A percentile compares a stretch with the other conserved stretches of the same genome.
Evolutionary conservation across 2,329 filamentous ascomycete species (phyloP).

Genomic region (Alternaria viburni): DNA sequence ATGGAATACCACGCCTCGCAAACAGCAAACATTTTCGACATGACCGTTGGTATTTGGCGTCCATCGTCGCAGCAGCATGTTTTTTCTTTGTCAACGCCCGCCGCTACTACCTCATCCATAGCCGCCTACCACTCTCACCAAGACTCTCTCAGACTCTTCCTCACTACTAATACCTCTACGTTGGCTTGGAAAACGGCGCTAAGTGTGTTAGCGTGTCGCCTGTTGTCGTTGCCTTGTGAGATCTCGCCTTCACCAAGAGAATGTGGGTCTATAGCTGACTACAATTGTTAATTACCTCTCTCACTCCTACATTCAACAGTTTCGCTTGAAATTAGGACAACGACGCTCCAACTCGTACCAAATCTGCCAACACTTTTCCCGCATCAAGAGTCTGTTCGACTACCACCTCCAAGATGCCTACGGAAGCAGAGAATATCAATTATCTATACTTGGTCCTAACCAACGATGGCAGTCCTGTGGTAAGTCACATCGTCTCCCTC

Average conservation of each 20-base stretch:
- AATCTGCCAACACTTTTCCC: neutral
- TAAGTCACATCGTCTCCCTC: constrained; percentile 10
- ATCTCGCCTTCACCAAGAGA: constrained; percentile 16
- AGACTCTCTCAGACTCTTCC: constrained; percentile 5
- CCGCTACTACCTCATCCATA: neutral
- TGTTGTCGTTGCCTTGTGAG: constrained; percentile 7
- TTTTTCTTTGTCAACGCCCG: neutral
- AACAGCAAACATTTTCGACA: too few species aligned
- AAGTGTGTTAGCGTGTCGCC: constrained; percentile 13
- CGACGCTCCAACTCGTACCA: neutral
- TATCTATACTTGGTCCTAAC: constrained; percentile 43
- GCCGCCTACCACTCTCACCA: constrained; percentile 13
- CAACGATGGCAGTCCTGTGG: constrained; percentile 25
- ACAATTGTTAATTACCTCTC: neutral
- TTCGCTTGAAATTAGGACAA: neutral
- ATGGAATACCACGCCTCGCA: neutral
- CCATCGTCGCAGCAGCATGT: neutral
- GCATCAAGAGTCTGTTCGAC: neutral
- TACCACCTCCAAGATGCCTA: constrained; percentile 32
- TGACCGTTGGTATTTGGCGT: neutral
- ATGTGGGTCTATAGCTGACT: neutral
- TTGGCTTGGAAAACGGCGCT: neutral
- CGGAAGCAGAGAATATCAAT: constrained; percentile 35
- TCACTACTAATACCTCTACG: neutral
- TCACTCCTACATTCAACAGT: neutral